phyloP scores from a whole-genome alignment of 1,284 basidiomycete genomes.

The Afroboletus lepidellus region DNA sequence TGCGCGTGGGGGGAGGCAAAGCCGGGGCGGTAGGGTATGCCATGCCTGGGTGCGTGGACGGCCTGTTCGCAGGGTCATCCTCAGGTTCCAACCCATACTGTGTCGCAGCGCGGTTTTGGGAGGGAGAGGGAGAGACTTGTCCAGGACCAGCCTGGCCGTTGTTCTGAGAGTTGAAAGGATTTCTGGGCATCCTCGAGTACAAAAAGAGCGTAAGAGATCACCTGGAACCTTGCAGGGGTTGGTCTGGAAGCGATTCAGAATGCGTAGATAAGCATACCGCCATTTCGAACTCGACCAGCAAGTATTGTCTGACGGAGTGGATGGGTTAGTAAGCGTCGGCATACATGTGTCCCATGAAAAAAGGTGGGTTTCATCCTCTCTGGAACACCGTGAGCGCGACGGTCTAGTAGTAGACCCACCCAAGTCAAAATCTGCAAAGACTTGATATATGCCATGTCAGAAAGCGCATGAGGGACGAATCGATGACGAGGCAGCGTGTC shows the following conservation, averaged over 20 bases:
- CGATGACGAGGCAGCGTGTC: neutral
- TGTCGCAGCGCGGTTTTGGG: neutral
- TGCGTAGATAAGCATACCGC: slow-evolving; percentile 15
- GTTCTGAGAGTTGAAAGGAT: slow-evolving; percentile 9
- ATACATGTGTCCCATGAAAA: neutral
- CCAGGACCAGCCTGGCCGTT: slow-evolving; percentile 25
- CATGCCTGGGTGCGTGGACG: slow-evolving; percentile 3
- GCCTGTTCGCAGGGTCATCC: slow-evolving; percentile 1
- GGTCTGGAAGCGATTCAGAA: slow-evolving; percentile 1
- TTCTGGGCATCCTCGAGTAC: slow-evolving; percentile 17
- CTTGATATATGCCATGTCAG: neutral
- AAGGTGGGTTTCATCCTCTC: slow-evolving; percentile 1
- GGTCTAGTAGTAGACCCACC: too few relatives aligned
- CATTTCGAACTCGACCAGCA: slow-evolving; percentile 25
- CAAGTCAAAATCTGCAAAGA: neutral
- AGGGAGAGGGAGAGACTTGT: neutral
- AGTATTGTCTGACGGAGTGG: neutral
- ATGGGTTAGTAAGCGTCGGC: neutral
- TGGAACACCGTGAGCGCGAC: neutral
- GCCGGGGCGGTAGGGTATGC: slow-evolving; percentile 7
- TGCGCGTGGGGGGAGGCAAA: slow-evolving; percentile 5
- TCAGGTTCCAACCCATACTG: slow-evolving; percentile 1
- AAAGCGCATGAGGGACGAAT: neutral
- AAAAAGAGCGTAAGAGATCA: slow-evolving; percentile 13
- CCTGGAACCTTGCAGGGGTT: slow-evolving; percentile 10